Evolutionary conservation across 2,329 filamentous ascomycete species (phyloP), one percentile per base, ranked within the genome.

Genomic region (Fusarium pseudoanthophilum): DNA sequence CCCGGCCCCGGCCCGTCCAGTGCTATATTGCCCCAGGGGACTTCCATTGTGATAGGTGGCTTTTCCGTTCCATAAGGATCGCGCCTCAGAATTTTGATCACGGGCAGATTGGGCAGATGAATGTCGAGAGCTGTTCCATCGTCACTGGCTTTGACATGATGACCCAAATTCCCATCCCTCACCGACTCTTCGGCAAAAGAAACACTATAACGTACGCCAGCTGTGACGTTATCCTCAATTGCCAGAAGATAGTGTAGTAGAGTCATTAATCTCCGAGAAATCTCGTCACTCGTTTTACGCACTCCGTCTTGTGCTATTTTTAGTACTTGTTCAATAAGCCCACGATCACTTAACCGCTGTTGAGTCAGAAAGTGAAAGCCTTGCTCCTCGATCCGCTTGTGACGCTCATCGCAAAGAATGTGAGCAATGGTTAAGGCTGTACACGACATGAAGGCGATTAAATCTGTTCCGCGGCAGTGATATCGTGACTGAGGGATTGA

Each of bases 351-450:
- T 2, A 78, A 69, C 1, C 85, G 82, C 57, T 85, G 84, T 40
- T 87, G 85, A 2, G 73, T 75, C 2, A 86, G 75, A 26, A 82
- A 81, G 30, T 80, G 66, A 67, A 80, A 39, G 48, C 68, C 68
- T 0, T 42, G 36, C 14, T 70, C 64, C 11, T 57, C 49, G 11
- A 64, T 61, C 10, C 63, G 32, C 10, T 69, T 72, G 5, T 76
- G 73, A 11, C 78, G 78, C 8, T 70, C 75, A 13, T 67, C 74
- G 5, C 77, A 82, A 6, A 73, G n/a, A 5, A 89, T 82, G 67
- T 89, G 86, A 1, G 84, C 85, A 1, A 89, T 78, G 24, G 87
- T 82, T 1, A 89, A 76, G 0, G 86, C 85, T 71, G 85, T 84
- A 36, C 83, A 83, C 0, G 87, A 85, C 9, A 88, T 84, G 8